phyloP scores from a whole-genome alignment of 208 protist species.

The Crithidia bombi region DNA sequence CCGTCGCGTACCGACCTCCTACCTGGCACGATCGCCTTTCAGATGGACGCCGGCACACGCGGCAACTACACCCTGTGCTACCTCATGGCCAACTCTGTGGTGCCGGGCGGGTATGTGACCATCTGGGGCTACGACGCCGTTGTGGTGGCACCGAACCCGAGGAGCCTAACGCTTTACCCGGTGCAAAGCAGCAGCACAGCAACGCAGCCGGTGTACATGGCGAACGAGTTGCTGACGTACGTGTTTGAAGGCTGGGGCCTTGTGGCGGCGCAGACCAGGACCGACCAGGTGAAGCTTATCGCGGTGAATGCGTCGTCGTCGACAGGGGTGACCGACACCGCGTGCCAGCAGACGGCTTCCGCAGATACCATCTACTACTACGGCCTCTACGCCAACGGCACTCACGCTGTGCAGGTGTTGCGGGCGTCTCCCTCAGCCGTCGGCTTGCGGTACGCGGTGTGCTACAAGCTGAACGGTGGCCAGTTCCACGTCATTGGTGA shows the following conservation, averaged over 20 bases:
- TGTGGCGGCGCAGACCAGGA: slow-evolving; percentile 35
- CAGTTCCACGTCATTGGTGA: slow-evolving; percentile 73
- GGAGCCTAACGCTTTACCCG: slow-evolving; percentile 46
- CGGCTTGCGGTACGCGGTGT: slow-evolving; percentile 63
- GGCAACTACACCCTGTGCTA: slow-evolving; percentile 83
- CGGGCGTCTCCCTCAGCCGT: slow-evolving; percentile 22
- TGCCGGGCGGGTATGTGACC: slow-evolving; percentile 38
- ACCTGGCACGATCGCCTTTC: slow-evolving; percentile 63
- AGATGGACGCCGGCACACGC: slow-evolving; percentile 66
- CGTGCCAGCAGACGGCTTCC: slow-evolving; percentile 31
- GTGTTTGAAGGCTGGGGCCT: slow-evolving; percentile 85
- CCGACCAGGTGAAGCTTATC: slow-evolving; percentile 68
- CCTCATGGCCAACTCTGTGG: slow-evolving; percentile 35
- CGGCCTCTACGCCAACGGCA: slow-evolving; percentile 76
- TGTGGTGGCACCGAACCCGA: slow-evolving; percentile 61
- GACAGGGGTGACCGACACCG: slow-evolving; percentile 26
- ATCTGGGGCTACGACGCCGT: slow-evolving; percentile 84
- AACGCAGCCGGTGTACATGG: slow-evolving; percentile 13
- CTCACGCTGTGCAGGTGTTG: slow-evolving; percentile 61
- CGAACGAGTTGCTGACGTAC: slow-evolving; percentile 59
- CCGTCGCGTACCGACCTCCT: slow-evolving; percentile 71
- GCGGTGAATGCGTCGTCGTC: slow-evolving; percentile 17
- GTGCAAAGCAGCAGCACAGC: not conserved
- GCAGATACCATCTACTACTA: slow-evolving; percentile 34
- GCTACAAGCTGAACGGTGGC: slow-evolving; percentile 89